Base-by-base conservation (phyloP, 208 protist species). In the Phytomonas francai region DNA sequence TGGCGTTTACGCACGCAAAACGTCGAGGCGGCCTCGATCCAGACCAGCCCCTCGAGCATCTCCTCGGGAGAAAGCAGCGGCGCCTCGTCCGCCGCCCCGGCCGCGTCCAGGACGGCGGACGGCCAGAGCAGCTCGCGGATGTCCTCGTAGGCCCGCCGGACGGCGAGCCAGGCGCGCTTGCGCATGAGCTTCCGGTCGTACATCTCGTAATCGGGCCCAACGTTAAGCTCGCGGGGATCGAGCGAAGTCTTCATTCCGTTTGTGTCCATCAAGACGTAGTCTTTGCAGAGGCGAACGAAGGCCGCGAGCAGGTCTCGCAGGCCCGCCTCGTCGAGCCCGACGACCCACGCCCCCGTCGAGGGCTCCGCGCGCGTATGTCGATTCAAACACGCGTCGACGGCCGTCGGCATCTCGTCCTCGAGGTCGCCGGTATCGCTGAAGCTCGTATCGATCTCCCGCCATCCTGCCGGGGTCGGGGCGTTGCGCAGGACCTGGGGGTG, bases 261-360 rank as follows among this genome's bases (percentile, higher is more conserved):
- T 5, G 79, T 91, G 73, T 95, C 87, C 89, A 95, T 95, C 49
- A 92, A 69, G 29, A 88, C 85, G 62, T 95, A 93, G 28, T 89
- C 80, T 39, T 66, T 72, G 67, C 89, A 95, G 16, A 93, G 76
- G 4, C 76, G 78, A 16, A 88, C 75, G 70, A 92, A 87, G 8
- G 72, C 36, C 22, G 59, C 56, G 34, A 79, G 74, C n/a, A 92
- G 67, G 7, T 74, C 67, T 1, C 7, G 34, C 12, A 92, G 64
- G 29, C 67, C 68, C 58, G 25, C 56, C 7, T 39, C 54, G 45
- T 84, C 69, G 31, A 79, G 25, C 22, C 69, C 67, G 9, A 77
- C 68, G 1, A 71, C 29, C 3, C 51, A 39, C 0, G 33, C 69
- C 5, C 54, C 68, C 7, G 28, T 25, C 7, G 7, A 11, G 27